Conservation (phyloP, 192 early-diverging fungal genomes). For the Geranomyces variabilis region DNA sequence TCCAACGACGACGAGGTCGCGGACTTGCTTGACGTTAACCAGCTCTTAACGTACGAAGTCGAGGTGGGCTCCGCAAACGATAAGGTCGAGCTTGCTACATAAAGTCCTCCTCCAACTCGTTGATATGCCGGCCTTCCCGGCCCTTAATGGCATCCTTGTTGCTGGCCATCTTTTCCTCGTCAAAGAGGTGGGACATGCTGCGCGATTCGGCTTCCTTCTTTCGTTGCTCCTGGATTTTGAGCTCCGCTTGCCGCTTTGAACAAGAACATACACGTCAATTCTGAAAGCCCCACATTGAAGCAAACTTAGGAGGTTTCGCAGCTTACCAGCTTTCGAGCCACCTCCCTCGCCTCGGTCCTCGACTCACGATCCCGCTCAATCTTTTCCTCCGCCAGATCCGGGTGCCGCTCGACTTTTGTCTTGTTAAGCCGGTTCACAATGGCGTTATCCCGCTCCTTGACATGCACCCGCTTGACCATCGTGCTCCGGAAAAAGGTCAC, state of each 20-base stretch:
- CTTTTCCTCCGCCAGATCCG: conserved; percentile 81
- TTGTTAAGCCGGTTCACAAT: conserved; percentile 95
- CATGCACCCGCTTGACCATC: conserved; percentile 80
- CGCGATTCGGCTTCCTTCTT: conserved; percentile 41
- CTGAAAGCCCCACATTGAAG: not conserved
- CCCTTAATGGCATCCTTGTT: conserved; percentile 34
- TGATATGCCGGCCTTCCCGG: conserved; percentile 10
- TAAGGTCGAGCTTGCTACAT: no score
- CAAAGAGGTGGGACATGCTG: conserved; percentile 50
- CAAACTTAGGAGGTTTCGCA: not conserved
- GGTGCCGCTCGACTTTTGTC: conserved; percentile 75
- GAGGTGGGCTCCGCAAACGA: no score
- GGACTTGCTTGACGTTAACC: no score
- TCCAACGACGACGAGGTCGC: no score
- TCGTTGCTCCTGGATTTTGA: conserved; percentile 43
- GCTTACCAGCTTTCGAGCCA: conserved; percentile 39
- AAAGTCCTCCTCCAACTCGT: conserved; percentile 49
- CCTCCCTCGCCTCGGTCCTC: conserved; percentile 36
- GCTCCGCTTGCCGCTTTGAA: conserved; percentile 45
- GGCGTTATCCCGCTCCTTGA: conserved; percentile 75
- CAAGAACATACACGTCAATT: no score
- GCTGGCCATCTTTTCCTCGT: conserved; percentile 39
- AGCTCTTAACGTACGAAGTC: no score
- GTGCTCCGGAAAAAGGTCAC: conserved; percentile 86
- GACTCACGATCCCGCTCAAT: conserved; percentile 55